Evolutionary conservation across 202 grass and related monocot species (phyloP), one percentile per base, ranked within the genome.

Genomic region (Cymbopogon flexuosus): DNA sequence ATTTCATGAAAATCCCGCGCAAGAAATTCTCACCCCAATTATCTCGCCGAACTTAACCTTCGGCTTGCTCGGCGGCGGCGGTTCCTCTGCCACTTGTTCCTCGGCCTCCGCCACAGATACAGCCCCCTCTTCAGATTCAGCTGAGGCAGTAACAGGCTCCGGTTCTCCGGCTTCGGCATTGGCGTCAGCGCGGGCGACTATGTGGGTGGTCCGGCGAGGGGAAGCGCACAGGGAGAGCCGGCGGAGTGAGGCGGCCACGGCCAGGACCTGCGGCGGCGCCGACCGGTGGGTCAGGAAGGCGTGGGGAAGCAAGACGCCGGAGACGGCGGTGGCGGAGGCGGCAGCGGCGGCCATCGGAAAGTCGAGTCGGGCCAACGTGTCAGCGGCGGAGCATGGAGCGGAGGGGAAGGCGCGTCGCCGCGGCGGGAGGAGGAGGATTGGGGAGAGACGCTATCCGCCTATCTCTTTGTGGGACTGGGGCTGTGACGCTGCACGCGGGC

Each of bases 31-130:
- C 85, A 96, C 96, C 92, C 92, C 92, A 56, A 99, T 93, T 36
- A 99, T 91, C 39, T 99, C 96, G 47, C 90, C 90, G 56, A 98
- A 91, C 74, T 99, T 96, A 43, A 93, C 27, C 49, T 46, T 75
- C 18, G 86, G 88, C 62, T 91, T 93, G 40, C 52, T 93, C 15
- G 78, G 72, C 3, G 34, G 76, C 35, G 76, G 23, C 62, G 83
- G 79, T 62, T 93, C 57, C 41, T 84, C 71, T 23, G 58, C 72
- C 24, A 27, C 27, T 27, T 27, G 1, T 27, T 78, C 37, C 62
- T 36, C 35, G 27, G 47, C 90, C 65, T 77, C 89, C 19, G 63
- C 89, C 63, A 83, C 87, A 2, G 86, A 86, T 14, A 81, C 88
- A 24, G 79, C 68, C 0, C 56, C 87, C 65, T 71, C 85, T 30